phyloP scores from a whole-genome alignment of 1,284 basidiomycete species.

The Pisolithus thermaeus region DNA sequence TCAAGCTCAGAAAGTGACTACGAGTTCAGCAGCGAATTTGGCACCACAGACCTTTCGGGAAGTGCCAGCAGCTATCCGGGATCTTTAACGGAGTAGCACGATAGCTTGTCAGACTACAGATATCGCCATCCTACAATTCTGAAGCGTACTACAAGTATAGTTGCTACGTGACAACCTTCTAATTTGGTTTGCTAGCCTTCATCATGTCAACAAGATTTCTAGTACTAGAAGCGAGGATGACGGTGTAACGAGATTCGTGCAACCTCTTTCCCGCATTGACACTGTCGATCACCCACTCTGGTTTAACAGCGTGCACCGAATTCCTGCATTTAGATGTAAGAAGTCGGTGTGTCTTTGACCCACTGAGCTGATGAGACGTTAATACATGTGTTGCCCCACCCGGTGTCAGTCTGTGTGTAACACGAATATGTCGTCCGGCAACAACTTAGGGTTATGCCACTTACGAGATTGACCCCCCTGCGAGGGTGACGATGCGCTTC shows the following conservation, averaged over 20 bases:
- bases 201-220: conserved; percentile 25
- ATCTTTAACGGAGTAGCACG: conserved; percentile 21
- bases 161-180: conserved; percentile 8
- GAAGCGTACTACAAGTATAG: conserved; percentile 10
- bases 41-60: conserved; percentile 26
- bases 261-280: conserved; percentile 49
- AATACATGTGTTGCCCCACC: conserved; percentile 66
- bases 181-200: conserved; percentile 14
- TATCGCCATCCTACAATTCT: background rate
- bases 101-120: background rate
- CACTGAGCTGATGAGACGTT: conserved; percentile 62
- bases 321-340: conserved; percentile 43
- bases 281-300: conserved; percentile 69
- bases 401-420: conserved; percentile 37
- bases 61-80: conserved; percentile 28
- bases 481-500: conserved; percentile 51
- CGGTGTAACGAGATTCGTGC: conserved; percentile 50
- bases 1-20: conserved; percentile 42
- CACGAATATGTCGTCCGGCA: background rate
- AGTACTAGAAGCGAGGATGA: conserved; percentile 31
- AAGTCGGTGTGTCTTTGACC: conserved; percentile 57
- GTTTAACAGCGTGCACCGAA: conserved; percentile 53
- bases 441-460: conserved; percentile 11
- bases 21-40: conserved; percentile 54
- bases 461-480: conserved; percentile 52